Base-by-base conservation (phyloP, 83 land plant species). In the Thuja plicata region DNA sequence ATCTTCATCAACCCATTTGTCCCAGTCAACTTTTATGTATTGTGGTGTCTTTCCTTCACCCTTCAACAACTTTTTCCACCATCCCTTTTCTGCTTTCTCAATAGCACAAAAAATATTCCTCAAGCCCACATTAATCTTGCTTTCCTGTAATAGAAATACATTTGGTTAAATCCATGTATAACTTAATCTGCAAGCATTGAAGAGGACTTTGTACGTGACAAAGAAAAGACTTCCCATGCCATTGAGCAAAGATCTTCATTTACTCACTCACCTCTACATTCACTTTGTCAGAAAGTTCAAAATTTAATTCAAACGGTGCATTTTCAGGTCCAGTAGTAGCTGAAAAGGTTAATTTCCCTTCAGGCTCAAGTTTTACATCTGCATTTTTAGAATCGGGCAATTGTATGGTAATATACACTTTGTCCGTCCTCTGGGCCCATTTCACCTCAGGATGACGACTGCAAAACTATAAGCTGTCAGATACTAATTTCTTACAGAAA, bases 1-100 rank as follows among this genome's bases (percentile, higher is more conserved):
- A 89, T 98, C 99, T 93, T 97, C 99, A 91, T 98, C 99, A 30
- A 94, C 98, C 99, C 99, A 98, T 84, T 98, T 98, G 85, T 98
- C 99, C 99, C 99, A 98, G 89, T 98, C 99, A 79, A 95, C 99
- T 92, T 97, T 97, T 13, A 98, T 80, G 84, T 90, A 98, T 77
- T 94, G 97, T 0, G 99, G 99, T 57, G 94, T 48, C 91, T 95
- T 98, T 11, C 88, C 98, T 88, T 95, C 96, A 48, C 92, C 92
- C 41, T 92, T 93, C 90, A 98, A 88, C 52, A 98, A 83, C 91
- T 93, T 95, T 57, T 93, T 93, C 99, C 99, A 98, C 99, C 99
- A 98, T 34, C 86, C 93, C 60, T 93, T 88, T 89, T 96, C 99
- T 40, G 93, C 92, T 89, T 98, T 98, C 90, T 94, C 91, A 57